Base-by-base conservation (phyloP, 768 basidiomycete species). In the Lentinus tigrinus region DNA sequence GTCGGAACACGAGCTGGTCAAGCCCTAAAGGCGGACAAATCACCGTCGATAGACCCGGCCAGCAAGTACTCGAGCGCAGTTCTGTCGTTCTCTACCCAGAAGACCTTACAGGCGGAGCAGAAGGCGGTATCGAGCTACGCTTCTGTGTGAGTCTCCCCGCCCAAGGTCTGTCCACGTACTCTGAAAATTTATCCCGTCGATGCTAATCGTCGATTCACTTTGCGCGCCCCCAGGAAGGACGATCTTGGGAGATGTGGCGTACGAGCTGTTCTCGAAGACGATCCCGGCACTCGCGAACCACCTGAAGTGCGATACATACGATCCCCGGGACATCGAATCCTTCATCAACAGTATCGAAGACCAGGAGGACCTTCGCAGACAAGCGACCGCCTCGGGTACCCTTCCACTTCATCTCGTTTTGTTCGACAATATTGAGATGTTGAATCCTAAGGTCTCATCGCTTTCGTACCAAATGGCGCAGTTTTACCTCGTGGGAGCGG, bases 391-490 rank as follows among this genome's bases (percentile, higher is more conserved):
- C 3, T 21, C 48, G 1, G 60, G 61, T 52, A 43, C 1, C 39
- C 19, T 19, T 9, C 26, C 27, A 10, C 38, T 40, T 40, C 14
- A 19, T 31, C 39, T 10, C 16, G 5, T 16, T 16, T 17, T 10
- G 39, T 16, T 5, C 19, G 39, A 17, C 10, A 40, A 8, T 2
- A 2, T 6, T 19, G 10, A n/a, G 26, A 26, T 27, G 1, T 14
- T 23, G 8, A 19, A 11, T 3, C 44, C 23, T 16, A 11, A 65
- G 63, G 54, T 4, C 52, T 62, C 16, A 46, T 61, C 19, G 60
- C 63, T 19, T 65, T 65, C 52, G 46, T 65, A 1, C 44, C 51
- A 10, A 60, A 65, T 47, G 63, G 61, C 27, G 63, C 63, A 7
- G 52, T 64, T 13, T 58, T 65, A 4, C 63, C 63, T 17, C 57